A percentile compares a stretch with the other conserved stretches of the same genome.
These are phyloP conservation scores for Chrysosporium keratinophilum DNA, from an alignment of 2,329 filamentous ascomycete species.

Conservation along the genomic window DNA sequence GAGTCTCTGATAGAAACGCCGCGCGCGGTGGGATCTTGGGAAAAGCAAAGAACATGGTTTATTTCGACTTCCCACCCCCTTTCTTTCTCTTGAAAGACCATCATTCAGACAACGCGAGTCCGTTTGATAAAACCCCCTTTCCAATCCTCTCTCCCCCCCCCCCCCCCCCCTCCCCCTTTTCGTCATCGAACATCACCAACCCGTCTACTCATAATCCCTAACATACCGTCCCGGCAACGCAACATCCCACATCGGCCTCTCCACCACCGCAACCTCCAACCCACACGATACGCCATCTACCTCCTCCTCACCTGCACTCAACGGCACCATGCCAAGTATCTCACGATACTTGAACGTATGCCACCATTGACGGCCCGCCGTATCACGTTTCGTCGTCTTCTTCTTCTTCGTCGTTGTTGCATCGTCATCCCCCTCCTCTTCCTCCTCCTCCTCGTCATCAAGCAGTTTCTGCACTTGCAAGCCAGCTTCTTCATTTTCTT, in stretches of 20 bases:
- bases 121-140: too few species aligned
- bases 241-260: conserved; percentile 74
- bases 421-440: conserved; percentile 4
- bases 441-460: background rate
- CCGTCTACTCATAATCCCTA: conserved; percentile 41
- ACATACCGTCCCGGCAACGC: conserved; percentile 64
- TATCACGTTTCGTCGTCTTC: background rate
- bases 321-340: conserved; percentile 64
- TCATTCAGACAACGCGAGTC: background rate
- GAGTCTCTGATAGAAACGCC: background rate
- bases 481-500: background rate
- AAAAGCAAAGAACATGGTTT: conserved; percentile 3
- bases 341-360: conserved; percentile 86
- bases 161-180: background rate
- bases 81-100: background rate
- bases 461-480: background rate
- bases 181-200: background rate
- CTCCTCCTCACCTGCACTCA: conserved; percentile 25
- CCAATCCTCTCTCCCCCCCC: background rate
- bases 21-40: background rate
- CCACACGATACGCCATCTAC: conserved; percentile 18
- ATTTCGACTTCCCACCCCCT: background rate
- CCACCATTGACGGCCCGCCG: conserved; percentile 46
- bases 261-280: conserved; percentile 73
- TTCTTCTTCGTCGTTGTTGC: background rate